Evolutionary conservation across 1,284 basidiomycete genomes (phyloP).

Genomic region (Taiwanofungus camphoratus): DNA sequence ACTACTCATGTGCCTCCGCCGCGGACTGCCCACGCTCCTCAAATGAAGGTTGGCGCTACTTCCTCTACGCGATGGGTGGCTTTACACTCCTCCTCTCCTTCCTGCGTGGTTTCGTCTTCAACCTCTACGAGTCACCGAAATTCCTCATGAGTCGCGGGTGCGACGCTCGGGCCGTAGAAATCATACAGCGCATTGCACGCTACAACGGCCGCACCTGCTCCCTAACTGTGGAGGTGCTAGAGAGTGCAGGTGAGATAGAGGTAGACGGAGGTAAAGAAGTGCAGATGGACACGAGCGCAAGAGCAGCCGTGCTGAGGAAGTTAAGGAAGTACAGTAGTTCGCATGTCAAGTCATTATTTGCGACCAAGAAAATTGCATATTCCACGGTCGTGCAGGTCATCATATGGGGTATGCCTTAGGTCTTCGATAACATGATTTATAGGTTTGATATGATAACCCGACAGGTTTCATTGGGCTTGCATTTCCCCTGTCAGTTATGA

Average conservation of each 20-base stretch:
- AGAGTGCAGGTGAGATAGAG: constrained; percentile 21
- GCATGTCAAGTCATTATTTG: constrained; percentile 55
- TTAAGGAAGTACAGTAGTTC: constrained; percentile 37
- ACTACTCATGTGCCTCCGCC: constrained; percentile 49
- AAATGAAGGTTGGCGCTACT: constrained; percentile 72
- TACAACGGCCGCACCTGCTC: constrained; percentile 53
- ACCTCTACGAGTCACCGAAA: constrained; percentile 72
- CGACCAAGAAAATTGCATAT: constrained; percentile 54
- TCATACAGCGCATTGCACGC: constrained; percentile 62
- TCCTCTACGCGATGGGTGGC: constrained; percentile 56
- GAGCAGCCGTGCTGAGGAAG: constrained; percentile 35
- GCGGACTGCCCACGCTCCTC: constrained; percentile 37
- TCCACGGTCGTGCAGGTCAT: constrained; percentile 56
- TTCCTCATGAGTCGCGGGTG: constrained; percentile 68
- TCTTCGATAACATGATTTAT: not conserved
- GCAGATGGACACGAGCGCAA: constrained; percentile 27
- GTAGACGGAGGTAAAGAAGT: constrained; percentile 11
- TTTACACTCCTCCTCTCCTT: constrained; percentile 59
- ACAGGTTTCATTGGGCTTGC: constrained; percentile 68
- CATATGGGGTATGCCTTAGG: constrained; percentile 34
- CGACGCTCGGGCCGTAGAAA: constrained; percentile 66
- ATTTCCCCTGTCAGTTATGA: constrained; percentile 52
- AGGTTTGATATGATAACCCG: not conserved
- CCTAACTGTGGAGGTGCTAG: constrained; percentile 47
- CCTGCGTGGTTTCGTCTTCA: constrained; percentile 68